Evolutionary conservation across 495 filamentous ascomycete species (phyloP).

Genomic region (Eremomyces bilateralis): DNA sequence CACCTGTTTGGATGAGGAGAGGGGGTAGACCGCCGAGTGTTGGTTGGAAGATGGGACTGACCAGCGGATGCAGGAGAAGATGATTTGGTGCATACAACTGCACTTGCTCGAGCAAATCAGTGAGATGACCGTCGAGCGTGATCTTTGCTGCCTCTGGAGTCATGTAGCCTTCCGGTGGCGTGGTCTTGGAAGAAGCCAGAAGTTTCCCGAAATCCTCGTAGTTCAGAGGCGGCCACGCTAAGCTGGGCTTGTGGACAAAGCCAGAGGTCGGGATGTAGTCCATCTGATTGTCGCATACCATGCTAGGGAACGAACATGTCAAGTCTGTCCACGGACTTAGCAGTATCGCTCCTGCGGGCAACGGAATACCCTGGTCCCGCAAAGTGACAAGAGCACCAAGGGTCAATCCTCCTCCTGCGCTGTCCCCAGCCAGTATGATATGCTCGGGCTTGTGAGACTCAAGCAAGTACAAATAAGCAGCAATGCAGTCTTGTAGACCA

Average conservation of each 20-base stretch:
- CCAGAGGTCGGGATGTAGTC: conserved; percentile 80
- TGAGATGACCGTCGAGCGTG: conserved; percentile 40
- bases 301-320: conserved; percentile 83
- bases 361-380: conserved; percentile 54
- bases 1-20: conserved; percentile 63
- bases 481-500: conserved; percentile 67
- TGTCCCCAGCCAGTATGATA: conserved; percentile 72
- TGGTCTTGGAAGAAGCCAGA: conserved; percentile 9
- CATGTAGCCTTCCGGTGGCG: conserved; percentile 1
- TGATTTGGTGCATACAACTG: conserved; percentile 89
- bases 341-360: conserved; percentile 76
- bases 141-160: conserved; percentile 15
- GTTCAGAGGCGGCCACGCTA: conserved; percentile 79
- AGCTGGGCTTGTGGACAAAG: conserved; percentile 66
- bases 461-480: conserved; percentile 66
- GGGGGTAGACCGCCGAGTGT: conserved; percentile 78
- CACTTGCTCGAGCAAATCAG: conserved; percentile 76
- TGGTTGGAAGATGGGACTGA: conserved; percentile 69
- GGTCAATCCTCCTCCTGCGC: conserved; percentile 76
- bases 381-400: conserved; percentile 58
- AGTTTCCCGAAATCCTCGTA: conserved; percentile 35
- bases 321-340: conserved; percentile 89
- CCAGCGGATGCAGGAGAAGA: conserved; percentile 64
- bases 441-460: conserved; percentile 49
- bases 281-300: conserved; percentile 43